These are phyloP conservation scores for Saccharomycopsis schoenii DNA, from an alignment of 805 yeast genomes.

Conservation along the genomic window DNA sequence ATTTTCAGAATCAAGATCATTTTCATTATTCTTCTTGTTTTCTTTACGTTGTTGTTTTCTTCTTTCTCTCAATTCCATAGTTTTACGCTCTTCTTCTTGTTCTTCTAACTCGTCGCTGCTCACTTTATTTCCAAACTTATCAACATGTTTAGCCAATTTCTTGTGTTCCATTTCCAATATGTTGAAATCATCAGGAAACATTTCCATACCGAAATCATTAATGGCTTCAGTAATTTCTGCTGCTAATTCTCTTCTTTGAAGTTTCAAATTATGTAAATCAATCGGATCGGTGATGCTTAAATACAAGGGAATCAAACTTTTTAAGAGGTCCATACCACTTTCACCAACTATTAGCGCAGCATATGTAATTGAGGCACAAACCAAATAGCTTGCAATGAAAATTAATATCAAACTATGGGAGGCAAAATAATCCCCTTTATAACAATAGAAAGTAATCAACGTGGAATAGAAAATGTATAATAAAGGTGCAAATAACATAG, in stretches of 20 bases:
- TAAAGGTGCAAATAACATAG: constrained; percentile 77
- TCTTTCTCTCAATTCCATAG: constrained; percentile 17
- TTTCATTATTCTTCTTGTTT: constrained; percentile 13
- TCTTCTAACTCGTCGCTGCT: constrained; percentile 18
- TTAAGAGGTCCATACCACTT: constrained; percentile 76
- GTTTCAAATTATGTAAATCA: constrained; percentile 42
- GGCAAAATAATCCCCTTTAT: constrained; percentile 29
- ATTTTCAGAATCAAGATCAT: constrained; percentile 5
- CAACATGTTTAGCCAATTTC: constrained; percentile 8
- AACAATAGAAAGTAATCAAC: constrained; percentile 34
- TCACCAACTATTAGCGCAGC: constrained; percentile 87
- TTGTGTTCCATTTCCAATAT: constrained; percentile 18
- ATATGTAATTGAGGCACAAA: constrained; percentile 67
- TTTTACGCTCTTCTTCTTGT: constrained; percentile 18
- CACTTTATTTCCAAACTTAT: constrained; percentile 14
- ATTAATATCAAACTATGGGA: constrained; percentile 20
- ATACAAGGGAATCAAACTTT: constrained; percentile 67
- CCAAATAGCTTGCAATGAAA: constrained; percentile 40
- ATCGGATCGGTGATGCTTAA: constrained; percentile 31
- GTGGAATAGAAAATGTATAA: constrained; percentile 69
- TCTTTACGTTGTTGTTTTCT: constrained; percentile 7
- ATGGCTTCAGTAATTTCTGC: constrained; percentile 69
- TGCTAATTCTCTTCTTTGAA: constrained; percentile 49
- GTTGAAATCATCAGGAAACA: constrained; percentile 75
- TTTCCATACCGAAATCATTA: constrained; percentile 73